A percentile compares a stretch with the other conserved stretches of the same genome.
phyloP scores from a whole-genome alignment of 2,329 filamentous ascomycete genomes.

The Chaetomiaceae sp. region DNA sequence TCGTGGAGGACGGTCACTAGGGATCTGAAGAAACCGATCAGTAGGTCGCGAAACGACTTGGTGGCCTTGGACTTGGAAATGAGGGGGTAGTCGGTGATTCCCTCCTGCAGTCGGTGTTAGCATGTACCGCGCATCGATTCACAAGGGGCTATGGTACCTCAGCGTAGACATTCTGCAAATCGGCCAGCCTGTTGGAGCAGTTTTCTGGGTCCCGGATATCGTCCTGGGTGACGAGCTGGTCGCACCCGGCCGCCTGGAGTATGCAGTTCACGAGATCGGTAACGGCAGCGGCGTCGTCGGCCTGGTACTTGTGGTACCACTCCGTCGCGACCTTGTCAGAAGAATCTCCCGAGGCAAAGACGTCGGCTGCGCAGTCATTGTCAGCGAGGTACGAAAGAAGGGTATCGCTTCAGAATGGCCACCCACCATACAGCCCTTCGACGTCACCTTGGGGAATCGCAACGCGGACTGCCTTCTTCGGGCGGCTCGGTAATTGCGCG shows the following conservation, averaged over 20 bases:
- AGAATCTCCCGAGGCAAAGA: conserved; percentile 57
- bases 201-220: conserved; percentile 90
- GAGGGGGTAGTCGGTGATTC: conserved; percentile 86
- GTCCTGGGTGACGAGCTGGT: conserved; percentile 70
- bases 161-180: conserved; percentile 86
- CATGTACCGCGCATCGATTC: neutral
- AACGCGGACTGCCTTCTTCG: conserved; percentile 53
- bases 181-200: conserved; percentile 68
- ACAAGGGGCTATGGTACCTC: conserved; percentile 48
- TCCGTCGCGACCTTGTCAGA: conserved; percentile 54
- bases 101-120: conserved; percentile 45
- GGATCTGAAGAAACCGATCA: conserved; percentile 74
- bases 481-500: conserved; percentile 47
- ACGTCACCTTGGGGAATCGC: conserved; percentile 48
- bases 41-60: conserved; percentile 69
- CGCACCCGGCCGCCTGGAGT: conserved; percentile 71
- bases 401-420: neutral
- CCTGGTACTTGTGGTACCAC: conserved; percentile 57
- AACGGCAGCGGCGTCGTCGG: conserved; percentile 51
- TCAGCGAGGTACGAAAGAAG: conserved; percentile 28
- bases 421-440: conserved; percentile 53
- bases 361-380: conserved; percentile 46
- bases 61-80: conserved; percentile 75
- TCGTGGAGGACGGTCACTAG: conserved; percentile 76
- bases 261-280: conserved; percentile 64